A percentile compares a stretch with the other conserved stretches of the same genome.
These are phyloP conservation scores for Prillingera fragicola DNA, from an alignment of 1,284 basidiomycete species.

Conservation along the genomic window DNA sequence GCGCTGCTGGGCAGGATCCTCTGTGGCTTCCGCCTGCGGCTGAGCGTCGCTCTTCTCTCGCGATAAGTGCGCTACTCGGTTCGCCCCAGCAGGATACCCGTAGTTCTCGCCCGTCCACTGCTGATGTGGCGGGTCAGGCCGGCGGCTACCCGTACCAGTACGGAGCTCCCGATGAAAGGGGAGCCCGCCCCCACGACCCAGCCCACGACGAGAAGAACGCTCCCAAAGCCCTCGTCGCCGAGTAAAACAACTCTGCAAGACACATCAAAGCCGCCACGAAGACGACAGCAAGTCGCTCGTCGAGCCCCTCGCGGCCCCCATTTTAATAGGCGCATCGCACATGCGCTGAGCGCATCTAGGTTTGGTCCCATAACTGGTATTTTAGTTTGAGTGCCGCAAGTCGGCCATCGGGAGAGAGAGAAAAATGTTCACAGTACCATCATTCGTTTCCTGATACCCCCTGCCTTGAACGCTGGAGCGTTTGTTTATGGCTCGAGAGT, in stretches of 20 bases:
- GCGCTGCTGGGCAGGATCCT: conserved; percentile 21
- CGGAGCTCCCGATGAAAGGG: not conserved
- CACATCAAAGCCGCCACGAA: not conserved
- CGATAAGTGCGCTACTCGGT: conserved; percentile 41
- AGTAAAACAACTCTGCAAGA: conserved; percentile 2
- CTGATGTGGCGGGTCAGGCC: not conserved
- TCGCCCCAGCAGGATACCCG: conserved; percentile 32
- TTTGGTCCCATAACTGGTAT: not conserved
- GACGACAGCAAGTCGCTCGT: not conserved
- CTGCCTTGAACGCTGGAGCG: too few species aligned
- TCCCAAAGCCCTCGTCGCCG: conserved; percentile 4
- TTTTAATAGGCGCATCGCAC: not conserved
- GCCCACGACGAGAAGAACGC: conserved; percentile 1
- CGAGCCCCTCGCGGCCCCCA: not conserved
- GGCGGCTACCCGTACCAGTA: conserved; percentile 1
- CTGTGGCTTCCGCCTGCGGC: conserved; percentile 40
- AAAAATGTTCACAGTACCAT: too few species aligned
- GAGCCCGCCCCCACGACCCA: not conserved
- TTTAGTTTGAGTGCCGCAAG: not conserved
- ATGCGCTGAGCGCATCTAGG: not conserved
- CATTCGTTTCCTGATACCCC: too few species aligned
- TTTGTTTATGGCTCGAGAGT: too few species aligned
- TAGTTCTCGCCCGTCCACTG: conserved; percentile 24
- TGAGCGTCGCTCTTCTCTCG: conserved; percentile 39
- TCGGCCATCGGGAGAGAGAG: too few species aligned